A percentile compares a stretch with the other conserved stretches of the same genome.
These are phyloP conservation scores for Rosa multiflora DNA, from an alignment of 306 rosid species.

Conservation along the genomic window DNA sequence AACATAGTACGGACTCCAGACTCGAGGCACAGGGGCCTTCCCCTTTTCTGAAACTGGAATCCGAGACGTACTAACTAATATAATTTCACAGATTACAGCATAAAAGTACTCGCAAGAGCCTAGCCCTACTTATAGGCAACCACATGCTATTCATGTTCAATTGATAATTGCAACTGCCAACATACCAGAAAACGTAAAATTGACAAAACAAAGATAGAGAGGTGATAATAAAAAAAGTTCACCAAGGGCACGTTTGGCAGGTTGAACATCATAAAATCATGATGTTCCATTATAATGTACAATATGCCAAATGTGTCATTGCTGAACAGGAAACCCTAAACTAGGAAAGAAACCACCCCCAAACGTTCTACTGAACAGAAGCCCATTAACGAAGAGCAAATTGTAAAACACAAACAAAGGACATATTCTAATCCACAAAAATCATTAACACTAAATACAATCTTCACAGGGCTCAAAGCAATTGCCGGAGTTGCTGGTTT, in stretches of 20 bases:
- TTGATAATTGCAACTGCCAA: not conserved
- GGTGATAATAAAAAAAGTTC: not conserved
- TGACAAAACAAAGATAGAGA: not conserved
- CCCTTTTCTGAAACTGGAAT: not conserved
- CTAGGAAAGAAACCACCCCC: not conserved
- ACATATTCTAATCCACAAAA: constrained; percentile 17
- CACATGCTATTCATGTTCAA: not conserved
- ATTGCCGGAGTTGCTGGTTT: constrained; percentile 82
- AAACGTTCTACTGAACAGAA: not conserved
- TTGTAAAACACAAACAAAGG: constrained; percentile 26
- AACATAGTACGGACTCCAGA: too few species aligned
- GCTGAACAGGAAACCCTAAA: not conserved
- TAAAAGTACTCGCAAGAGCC: too few species aligned
- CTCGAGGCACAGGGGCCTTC: not conserved
- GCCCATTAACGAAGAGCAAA: constrained; percentile 24
- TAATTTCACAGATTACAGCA: too few species aligned
- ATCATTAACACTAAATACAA: constrained; percentile 14
- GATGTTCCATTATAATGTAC: not conserved
- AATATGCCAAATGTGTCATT: not conserved
- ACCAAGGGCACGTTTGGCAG: not conserved
- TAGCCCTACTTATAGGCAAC: not conserved
- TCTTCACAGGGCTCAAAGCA: constrained; percentile 57
- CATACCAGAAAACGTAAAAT: not conserved
- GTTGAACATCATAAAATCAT: not conserved
- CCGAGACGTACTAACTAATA: not conserved